These are phyloP conservation scores for Cucumis hystrix DNA, from an alignment of 306 rosid species.

Conservation along the genomic window DNA sequence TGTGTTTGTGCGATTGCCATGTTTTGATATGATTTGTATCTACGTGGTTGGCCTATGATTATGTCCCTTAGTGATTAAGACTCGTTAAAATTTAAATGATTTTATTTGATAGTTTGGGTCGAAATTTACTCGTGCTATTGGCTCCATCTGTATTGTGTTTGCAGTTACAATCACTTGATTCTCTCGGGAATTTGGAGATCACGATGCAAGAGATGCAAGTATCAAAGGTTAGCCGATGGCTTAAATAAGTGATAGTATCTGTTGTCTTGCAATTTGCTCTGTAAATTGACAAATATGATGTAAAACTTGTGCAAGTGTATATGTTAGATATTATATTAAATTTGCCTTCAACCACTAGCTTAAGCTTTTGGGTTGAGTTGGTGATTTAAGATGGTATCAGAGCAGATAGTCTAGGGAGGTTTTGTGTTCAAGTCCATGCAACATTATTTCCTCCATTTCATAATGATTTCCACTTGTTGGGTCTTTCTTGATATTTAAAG, in stretches of 20 bases:
- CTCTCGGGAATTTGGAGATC: conserved; percentile 52
- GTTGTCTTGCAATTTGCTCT: too few relatives aligned
- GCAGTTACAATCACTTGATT: conserved; percentile 64
- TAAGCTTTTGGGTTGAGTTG: too few relatives aligned
- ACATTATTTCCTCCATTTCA: too few relatives aligned
- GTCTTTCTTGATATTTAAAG: too few relatives aligned
- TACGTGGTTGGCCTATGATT: neutral
- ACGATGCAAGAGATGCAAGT: conserved; percentile 35
- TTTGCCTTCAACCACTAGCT: too few relatives aligned
- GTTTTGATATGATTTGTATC: neutral
- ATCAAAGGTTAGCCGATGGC: conserved; percentile 32
- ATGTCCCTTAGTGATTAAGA: neutral
- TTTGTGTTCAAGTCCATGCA: too few relatives aligned
- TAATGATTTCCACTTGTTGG: too few relatives aligned
- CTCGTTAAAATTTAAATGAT: neutral
- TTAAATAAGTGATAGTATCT: neutral
- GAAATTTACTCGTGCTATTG: neutral
- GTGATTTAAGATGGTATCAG: too few relatives aligned
- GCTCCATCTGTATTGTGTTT: neutral
- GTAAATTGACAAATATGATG: too few relatives aligned
- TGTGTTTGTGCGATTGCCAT: neutral
- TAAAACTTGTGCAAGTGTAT: too few relatives aligned
- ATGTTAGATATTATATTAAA: too few relatives aligned
- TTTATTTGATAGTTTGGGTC: neutral
- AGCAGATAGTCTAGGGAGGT: too few relatives aligned